Conservation (phyloP, 768 basidiomycete species). For the Sistotremastrum niveocremeum region DNA sequence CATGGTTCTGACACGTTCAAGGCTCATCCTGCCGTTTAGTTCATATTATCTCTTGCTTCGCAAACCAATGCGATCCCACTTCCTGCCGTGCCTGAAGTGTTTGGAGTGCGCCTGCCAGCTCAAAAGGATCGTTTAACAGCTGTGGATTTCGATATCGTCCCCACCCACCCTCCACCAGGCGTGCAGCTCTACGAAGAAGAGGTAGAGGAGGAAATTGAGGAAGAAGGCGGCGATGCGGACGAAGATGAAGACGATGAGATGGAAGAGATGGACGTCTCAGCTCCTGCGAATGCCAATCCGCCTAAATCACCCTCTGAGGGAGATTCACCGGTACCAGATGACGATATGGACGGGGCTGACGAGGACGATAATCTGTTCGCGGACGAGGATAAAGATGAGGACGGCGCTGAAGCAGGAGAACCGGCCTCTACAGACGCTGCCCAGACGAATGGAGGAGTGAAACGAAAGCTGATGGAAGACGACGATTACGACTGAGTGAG, state of each 20-base stretch:
- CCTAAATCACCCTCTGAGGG: constrained; percentile 19
- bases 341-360: constrained; percentile 57
- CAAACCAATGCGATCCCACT: constrained; percentile 73
- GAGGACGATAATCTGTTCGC: constrained; percentile 71
- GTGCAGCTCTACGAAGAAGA: constrained; percentile 70
- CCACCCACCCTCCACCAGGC: constrained; percentile 71
- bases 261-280: constrained; percentile 32
- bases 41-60: constrained; percentile 64
- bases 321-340: constrained; percentile 30
- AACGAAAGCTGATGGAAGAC: constrained; percentile 73
- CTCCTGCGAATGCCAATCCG: constrained; percentile 6
- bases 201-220: constrained; percentile 70
- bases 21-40: constrained; percentile 27
- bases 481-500: constrained; percentile 63
- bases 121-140: constrained; percentile 57
- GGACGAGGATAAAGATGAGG: constrained; percentile 65
- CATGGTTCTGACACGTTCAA: not conserved
- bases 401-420: constrained; percentile 63
- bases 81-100: constrained; percentile 77
- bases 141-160: constrained; percentile 77
- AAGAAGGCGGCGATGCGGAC: constrained; percentile 47
- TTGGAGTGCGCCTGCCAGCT: constrained; percentile 72
- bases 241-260: constrained; percentile 44
- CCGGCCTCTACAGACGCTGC: constrained; percentile 37
- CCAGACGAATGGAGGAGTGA: constrained; percentile 44